Evolutionary conservation across 2,329 filamentous ascomycete species (phyloP).

Genomic region (Xylariaceae sp.): DNA sequence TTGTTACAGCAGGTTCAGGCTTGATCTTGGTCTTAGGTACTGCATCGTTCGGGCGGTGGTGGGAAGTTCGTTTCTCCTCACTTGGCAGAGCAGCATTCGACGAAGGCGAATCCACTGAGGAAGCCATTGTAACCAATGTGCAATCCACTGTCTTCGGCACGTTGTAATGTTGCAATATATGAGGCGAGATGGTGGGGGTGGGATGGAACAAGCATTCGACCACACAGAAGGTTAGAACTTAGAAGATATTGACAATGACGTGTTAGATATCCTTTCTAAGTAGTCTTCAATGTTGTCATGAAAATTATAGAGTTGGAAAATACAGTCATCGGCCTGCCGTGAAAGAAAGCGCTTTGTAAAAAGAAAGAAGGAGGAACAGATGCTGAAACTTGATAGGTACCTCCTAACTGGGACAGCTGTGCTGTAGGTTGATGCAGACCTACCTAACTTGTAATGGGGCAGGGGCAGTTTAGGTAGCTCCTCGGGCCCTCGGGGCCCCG

Average conservation of each 20-base stretch:
- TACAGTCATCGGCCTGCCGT: background rate
- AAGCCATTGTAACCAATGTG: constrained; percentile 4
- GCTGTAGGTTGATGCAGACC: background rate
- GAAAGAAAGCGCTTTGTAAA: background rate
- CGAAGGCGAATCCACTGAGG: background rate
- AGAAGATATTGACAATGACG: too few species aligned
- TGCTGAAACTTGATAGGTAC: background rate
- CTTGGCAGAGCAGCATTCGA: constrained; percentile 3
- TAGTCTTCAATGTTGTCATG: background rate
- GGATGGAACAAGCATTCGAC: background rate
- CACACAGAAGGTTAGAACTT: too few species aligned
- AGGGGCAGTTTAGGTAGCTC: background rate
- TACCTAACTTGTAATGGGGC: too few species aligned
- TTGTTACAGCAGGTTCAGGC: background rate
- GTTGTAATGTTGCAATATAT: background rate
- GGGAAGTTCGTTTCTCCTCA: constrained; percentile 6
- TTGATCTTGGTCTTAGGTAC: background rate
- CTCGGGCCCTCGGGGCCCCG: background rate
- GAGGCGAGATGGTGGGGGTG: background rate
- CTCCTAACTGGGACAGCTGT: background rate
- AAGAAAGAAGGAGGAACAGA: background rate
- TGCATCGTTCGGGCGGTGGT: background rate
- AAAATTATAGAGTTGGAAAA: background rate
- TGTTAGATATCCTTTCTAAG: background rate
- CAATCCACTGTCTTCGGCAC: background rate